A percentile compares a stretch with the other conserved stretches of the same genome.
These are phyloP conservation scores for Fusarium illudens DNA, from an alignment of 2,329 filamentous ascomycete species.

Conservation along the genomic window DNA sequence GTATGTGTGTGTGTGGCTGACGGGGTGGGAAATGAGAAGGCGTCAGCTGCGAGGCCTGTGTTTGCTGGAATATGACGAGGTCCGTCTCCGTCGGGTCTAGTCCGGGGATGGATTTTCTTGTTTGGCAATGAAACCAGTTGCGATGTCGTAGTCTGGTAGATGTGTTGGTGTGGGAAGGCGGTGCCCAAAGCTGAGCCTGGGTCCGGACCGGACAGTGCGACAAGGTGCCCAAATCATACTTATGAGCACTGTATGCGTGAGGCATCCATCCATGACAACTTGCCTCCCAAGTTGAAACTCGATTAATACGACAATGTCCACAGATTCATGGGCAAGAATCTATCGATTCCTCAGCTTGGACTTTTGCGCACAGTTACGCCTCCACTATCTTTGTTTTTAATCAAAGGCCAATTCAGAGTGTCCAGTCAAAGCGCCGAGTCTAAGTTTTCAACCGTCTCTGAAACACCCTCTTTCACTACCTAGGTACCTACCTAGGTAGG, in stretches of 20 bases:
- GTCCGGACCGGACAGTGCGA: constrained; percentile 17
- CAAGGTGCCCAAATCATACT: not conserved
- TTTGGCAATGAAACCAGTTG: constrained; percentile 3
- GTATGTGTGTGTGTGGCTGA: not conserved
- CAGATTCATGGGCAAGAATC: too few relatives aligned
- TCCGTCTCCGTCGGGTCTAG: constrained; percentile 8
- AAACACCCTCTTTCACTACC: not conserved
- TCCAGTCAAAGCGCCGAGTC: not conserved
- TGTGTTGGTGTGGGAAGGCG: constrained; percentile 11
- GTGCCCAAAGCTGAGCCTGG: constrained; percentile 28
- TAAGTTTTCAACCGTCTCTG: not conserved
- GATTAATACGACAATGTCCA: too few relatives aligned
- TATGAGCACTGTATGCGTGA: constrained; percentile 1
- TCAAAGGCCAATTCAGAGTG: not conserved
- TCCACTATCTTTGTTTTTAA: not conserved
- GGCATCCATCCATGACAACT: not conserved
- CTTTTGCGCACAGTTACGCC: not conserved
- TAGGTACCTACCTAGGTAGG: too few relatives aligned
- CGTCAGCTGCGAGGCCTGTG: constrained; percentile 12
- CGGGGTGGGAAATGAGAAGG: constrained; percentile 16
- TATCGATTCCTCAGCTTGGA: not conserved
- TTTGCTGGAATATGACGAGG: constrained; percentile 12
- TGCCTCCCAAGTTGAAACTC: too few relatives aligned
- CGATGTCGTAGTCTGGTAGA: constrained; percentile 15
- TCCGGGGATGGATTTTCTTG: not conserved